phyloP scores from a whole-genome alignment of 1,139 yeast genomes.

The Pichia sorboxylosa region DNA sequence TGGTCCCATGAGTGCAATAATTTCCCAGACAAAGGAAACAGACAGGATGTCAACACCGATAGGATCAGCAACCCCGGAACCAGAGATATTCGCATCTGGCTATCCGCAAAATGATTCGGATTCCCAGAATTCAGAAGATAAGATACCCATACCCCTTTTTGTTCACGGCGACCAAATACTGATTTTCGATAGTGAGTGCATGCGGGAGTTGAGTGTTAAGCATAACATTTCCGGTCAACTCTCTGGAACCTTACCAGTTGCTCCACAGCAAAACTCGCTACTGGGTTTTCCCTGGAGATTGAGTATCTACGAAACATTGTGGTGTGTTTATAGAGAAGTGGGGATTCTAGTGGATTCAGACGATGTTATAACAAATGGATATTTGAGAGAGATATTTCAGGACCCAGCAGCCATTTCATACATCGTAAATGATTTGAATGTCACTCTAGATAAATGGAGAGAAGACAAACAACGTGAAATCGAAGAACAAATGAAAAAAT shows the following conservation, averaged over 20 bases:
- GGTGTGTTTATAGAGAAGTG: constrained; percentile 39
- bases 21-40: too few relatives aligned
- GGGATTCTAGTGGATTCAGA: constrained; percentile 26
- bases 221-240: constrained; percentile 61
- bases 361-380: constrained; percentile 4
- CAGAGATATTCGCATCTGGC: too few relatives aligned
- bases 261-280: constrained; percentile 85
- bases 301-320: constrained; percentile 60
- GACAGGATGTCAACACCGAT: too few relatives aligned
- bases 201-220: constrained; percentile 39
- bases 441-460: constrained; percentile 9
- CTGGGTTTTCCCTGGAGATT: constrained; percentile 73
- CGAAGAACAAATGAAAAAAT: constrained; percentile 9
- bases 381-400: constrained; percentile 1
- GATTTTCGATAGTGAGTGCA: constrained; percentile 37
- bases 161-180: constrained; percentile 39
- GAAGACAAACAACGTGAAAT: constrained; percentile 9
- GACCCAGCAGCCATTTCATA: constrained; percentile 4
- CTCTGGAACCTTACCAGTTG: constrained; percentile 70
- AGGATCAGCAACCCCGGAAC: too few relatives aligned
- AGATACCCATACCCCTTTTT: constrained; percentile 11
- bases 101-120: not conserved
- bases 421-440: constrained; percentile 5
- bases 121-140: not conserved
- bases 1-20: too few relatives aligned